phyloP scores from a whole-genome alignment of 2,329 filamentous ascomycete species.

The Passalora sequoiae region DNA sequence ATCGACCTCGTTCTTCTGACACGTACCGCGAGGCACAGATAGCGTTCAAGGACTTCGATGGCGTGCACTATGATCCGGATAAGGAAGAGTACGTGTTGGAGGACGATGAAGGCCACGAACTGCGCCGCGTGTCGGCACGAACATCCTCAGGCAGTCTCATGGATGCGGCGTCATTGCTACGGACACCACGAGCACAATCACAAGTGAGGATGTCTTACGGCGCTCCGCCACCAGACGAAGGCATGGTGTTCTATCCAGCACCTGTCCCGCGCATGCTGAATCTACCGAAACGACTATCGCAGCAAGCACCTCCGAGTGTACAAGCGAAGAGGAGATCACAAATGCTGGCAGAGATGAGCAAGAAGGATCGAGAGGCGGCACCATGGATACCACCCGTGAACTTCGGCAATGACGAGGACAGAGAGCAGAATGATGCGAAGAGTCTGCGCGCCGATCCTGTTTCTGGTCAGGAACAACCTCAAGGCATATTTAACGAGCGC shows the following conservation, averaged over 20 bases:
- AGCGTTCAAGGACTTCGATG: conserved; percentile 77
- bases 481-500: conserved; percentile 30
- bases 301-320: conserved; percentile 58
- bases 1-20: conserved; percentile 50
- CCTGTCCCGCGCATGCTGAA: conserved; percentile 92
- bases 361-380: conserved; percentile 50
- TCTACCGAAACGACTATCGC: conserved; percentile 79
- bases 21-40: conserved; percentile 61
- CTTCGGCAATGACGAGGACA: conserved; percentile 15
- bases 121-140: conserved; percentile 29
- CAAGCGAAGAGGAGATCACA: conserved; percentile 69
- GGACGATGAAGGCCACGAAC: conserved; percentile 32
- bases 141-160: conserved; percentile 28
- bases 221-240: conserved; percentile 59
- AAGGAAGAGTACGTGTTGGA: conserved; percentile 32
- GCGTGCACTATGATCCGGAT: conserved; percentile 65
- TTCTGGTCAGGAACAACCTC: conserved; percentile 10
- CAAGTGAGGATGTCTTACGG: conserved; percentile 49
- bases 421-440: conserved; percentile 3
- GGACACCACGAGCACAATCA: conserved; percentile 25
- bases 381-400: conserved; percentile 38
- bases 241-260: conserved; percentile 93
- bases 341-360: conserved; percentile 51
- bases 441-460: conserved; percentile 14
- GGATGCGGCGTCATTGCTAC: conserved; percentile 28